A percentile compares a stretch with the other conserved stretches of the same genome.
Conservation (phyloP, 352 stramenopile genomes). For the Phytophthora hybrid region DNA sequence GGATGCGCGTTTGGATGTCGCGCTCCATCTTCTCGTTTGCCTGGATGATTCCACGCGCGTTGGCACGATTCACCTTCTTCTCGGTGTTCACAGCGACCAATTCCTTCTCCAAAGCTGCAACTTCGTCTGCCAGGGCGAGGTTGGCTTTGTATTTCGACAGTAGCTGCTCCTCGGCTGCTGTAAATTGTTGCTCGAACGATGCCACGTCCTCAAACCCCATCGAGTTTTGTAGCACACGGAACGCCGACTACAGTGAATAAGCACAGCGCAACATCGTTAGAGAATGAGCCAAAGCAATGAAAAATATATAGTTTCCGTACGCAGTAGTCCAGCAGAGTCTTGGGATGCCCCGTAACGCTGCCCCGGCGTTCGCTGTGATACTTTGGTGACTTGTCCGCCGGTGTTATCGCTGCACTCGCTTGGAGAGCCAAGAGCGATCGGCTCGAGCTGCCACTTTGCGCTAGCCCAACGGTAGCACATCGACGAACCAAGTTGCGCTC, state of each 20-base stretch:
- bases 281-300: not conserved
- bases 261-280: not conserved
- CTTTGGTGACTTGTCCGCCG: slow-evolving; percentile 4
- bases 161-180: slow-evolving; percentile 63
- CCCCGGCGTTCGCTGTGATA: not conserved
- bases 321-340: slow-evolving; percentile 34
- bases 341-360: not conserved
- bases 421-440: slow-evolving; percentile 8
- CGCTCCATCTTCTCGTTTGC: slow-evolving; percentile 42
- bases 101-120: slow-evolving; percentile 49
- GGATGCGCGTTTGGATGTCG: slow-evolving; percentile 43
- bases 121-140: slow-evolving; percentile 61
- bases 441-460: not conserved
- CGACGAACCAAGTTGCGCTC: slow-evolving; percentile 35
- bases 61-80: slow-evolving; percentile 40
- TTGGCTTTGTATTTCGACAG: slow-evolving; percentile 74
- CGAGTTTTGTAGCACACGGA: slow-evolving; percentile 62
- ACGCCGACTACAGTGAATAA: slow-evolving; percentile 42
- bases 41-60: slow-evolving; percentile 47
- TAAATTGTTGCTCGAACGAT: slow-evolving; percentile 60
- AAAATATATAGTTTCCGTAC: slow-evolving; percentile 16
- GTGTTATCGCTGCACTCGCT: not conserved
- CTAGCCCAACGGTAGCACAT: slow-evolving; percentile 15
- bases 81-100: slow-evolving; percentile 39
- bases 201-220: slow-evolving; percentile 37